These are phyloP conservation scores for Coemansia erecta DNA, from an alignment of 192 early-diverging fungal genomes.

Conservation along the genomic window DNA sequence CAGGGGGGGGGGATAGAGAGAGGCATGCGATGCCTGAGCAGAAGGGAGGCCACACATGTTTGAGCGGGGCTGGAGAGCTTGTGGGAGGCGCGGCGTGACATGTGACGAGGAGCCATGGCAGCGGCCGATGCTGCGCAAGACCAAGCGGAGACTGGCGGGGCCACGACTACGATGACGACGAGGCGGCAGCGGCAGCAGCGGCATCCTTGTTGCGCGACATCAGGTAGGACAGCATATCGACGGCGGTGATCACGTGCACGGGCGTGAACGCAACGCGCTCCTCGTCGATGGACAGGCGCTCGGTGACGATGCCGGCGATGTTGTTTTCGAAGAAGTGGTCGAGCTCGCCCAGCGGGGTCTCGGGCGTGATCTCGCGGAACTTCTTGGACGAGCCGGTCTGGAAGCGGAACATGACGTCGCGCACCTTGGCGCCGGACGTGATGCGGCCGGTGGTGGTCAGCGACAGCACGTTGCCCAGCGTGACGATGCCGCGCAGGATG, in stretches of 20 bases:
- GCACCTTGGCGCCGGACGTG: slow-evolving; percentile 62
- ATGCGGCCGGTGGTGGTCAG: slow-evolving; percentile 73
- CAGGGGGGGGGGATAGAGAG: no score
- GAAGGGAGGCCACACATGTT: no score
- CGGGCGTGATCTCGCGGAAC: slow-evolving; percentile 84
- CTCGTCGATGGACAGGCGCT: slow-evolving; percentile 53
- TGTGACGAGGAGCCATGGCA: no score
- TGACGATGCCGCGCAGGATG: slow-evolving; percentile 79
- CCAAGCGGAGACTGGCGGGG: no score
- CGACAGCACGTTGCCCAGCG: slow-evolving; percentile 82
- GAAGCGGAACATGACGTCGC: slow-evolving; percentile 80
- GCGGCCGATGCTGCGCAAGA: no score
- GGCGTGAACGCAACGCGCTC: slow-evolving; percentile 58
- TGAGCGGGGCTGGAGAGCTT: neutral
- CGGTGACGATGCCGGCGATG: slow-evolving; percentile 88
- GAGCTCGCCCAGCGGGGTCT: slow-evolving; percentile 81
- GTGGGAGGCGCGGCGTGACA: no score
- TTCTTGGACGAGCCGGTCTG: slow-evolving; percentile 61
- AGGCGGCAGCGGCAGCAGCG: no score
- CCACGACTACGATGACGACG: no score
- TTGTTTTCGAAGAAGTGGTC: slow-evolving; percentile 91
- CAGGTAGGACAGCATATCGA: slow-evolving; percentile 84
- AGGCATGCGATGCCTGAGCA: no score
- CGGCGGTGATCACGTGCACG: slow-evolving; percentile 92
- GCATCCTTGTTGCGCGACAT: slow-evolving; percentile 52